Evolutionary conservation across 352 stramenopile species (phyloP).

Genomic region (Phytophthora citrophthora): DNA sequence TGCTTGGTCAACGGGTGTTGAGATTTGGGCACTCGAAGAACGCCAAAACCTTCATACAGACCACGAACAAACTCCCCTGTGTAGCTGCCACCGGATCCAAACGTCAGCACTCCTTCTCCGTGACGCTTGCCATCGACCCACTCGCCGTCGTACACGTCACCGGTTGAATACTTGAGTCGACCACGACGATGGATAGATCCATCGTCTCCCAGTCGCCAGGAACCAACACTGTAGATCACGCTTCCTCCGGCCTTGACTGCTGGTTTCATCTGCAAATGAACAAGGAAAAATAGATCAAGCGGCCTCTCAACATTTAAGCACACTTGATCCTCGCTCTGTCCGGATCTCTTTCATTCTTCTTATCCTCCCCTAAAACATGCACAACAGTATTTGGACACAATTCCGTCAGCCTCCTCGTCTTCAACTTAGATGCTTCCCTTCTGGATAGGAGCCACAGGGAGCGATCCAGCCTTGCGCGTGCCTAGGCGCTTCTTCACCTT

Average conservation of each 20-base stretch:
- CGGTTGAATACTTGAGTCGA: constrained; percentile 72
- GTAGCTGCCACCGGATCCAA: constrained; percentile 50
- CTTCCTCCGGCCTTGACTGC: constrained; percentile 21
- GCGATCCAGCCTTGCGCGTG: constrained; percentile 62
- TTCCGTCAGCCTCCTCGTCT: constrained; percentile 14
- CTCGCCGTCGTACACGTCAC: constrained; percentile 86
- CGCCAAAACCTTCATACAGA: constrained; percentile 70
- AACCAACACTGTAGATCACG: constrained; percentile 71
- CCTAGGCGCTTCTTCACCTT: constrained; percentile 84
- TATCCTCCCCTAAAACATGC: constrained; percentile 32
- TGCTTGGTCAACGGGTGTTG: constrained; percentile 73
- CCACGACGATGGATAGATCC: constrained; percentile 76
- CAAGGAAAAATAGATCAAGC: constrained; percentile 28
- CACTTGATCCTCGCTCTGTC: constrained; percentile 10
- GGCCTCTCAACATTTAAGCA: constrained; percentile 18
- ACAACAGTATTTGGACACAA: constrained; percentile 35
- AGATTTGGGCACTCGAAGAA: constrained; percentile 51
- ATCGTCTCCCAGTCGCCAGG: constrained; percentile 75
- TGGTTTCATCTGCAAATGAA: constrained; percentile 8
- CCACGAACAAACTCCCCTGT: constrained; percentile 59
- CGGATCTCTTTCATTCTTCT: constrained; percentile 32
- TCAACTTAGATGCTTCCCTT: constrained; percentile 69
- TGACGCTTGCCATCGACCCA: constrained; percentile 86
- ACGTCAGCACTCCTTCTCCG: constrained; percentile 60
- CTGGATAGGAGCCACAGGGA: constrained; percentile 69